phyloP scores from a whole-genome alignment of 1,284 basidiomycete species.

The Apiotrichum domesticum region DNA sequence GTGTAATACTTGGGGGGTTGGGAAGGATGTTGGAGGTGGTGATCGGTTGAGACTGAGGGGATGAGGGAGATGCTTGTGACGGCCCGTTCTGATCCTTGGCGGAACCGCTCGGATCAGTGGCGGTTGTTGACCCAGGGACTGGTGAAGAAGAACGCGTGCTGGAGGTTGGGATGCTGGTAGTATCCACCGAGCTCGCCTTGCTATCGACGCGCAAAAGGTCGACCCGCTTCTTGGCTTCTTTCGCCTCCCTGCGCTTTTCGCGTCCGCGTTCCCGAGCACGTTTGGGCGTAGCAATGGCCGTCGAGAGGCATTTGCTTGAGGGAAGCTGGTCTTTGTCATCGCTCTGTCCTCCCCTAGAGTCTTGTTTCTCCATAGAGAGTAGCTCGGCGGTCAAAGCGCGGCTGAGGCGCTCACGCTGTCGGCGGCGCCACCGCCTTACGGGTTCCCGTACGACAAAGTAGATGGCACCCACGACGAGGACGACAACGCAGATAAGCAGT shows the following conservation, averaged over 20 bases:
- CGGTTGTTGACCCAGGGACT: neutral
- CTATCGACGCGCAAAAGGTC: neutral
- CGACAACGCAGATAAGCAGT: conserved; percentile 38
- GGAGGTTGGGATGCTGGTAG: neutral
- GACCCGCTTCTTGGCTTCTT: conserved; percentile 19
- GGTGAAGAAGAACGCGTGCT: neutral
- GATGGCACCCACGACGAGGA: conserved; percentile 35
- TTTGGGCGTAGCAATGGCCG: conserved; percentile 4
- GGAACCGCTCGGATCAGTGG: neutral
- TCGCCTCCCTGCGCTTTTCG: conserved; percentile 30
- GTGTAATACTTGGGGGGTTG: neutral
- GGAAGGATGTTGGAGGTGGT: too few species aligned
- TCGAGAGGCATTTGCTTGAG: conserved; percentile 6
- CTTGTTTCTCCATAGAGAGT: conserved; percentile 16
- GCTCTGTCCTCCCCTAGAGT: neutral
- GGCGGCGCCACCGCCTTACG: conserved; percentile 19
- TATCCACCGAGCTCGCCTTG: neutral
- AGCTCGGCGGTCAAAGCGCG: conserved; percentile 28
- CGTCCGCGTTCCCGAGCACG: conserved; percentile 26
- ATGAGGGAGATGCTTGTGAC: too few species aligned
- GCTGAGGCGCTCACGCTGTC: conserved; percentile 26
- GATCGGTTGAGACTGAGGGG: too few species aligned
- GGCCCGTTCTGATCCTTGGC: too few species aligned
- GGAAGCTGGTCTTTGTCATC: conserved; percentile 7
- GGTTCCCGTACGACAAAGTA: conserved; percentile 39